Evolutionary conservation across 805 yeast species (phyloP), one percentile per base, ranked within the genome.

Genomic region (Kodamaea kakaduensis): DNA sequence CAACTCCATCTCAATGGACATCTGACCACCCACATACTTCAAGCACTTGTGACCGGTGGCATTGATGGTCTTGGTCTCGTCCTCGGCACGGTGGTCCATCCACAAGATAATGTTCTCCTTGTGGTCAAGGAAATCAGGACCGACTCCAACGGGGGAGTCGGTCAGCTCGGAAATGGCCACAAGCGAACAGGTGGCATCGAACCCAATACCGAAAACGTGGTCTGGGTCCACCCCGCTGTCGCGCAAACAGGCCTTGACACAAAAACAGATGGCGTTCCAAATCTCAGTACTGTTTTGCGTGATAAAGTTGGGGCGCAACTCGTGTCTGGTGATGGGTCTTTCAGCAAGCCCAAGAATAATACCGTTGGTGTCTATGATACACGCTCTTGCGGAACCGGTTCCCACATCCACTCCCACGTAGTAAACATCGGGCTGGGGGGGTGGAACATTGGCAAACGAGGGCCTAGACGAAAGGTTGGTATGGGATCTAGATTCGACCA

Each of bases 1-100:
- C 46, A 93, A 71, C 56, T 93, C 97, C 97, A 93, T 93, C 61
- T 90, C 98, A 52, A 93, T 84, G 33, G 97, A 88, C 97, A 93
- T 90, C 50, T 80, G 81, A 13, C 97, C 97, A 40, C 98, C 98
- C 13, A 93, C 97, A 56, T 86, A 93, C 56, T 85, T 83, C 52
- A 93, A 71, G 39, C 85, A 77, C 52, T 75, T 77, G 53, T 87
- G 94, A 22, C 74, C 73, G 0, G 96, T 83, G 26, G 81, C 76
- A 60, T 90, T 90, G 57, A 93, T 88, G 38, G 67, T 75, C 37
- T 77, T 66, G 9, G 96, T 88, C 56, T 90, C 96, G 6, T 69
- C 66, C 10, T 72, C 80, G 0, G 97, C 97, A 44, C 98, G 75
- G 60, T 93, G 98, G 64, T 93, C 98, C 97, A 93, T 90, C 98